phyloP scores from a whole-genome alignment of 352 stramenopile genomes.

The Globisporangium perplexum region DNA sequence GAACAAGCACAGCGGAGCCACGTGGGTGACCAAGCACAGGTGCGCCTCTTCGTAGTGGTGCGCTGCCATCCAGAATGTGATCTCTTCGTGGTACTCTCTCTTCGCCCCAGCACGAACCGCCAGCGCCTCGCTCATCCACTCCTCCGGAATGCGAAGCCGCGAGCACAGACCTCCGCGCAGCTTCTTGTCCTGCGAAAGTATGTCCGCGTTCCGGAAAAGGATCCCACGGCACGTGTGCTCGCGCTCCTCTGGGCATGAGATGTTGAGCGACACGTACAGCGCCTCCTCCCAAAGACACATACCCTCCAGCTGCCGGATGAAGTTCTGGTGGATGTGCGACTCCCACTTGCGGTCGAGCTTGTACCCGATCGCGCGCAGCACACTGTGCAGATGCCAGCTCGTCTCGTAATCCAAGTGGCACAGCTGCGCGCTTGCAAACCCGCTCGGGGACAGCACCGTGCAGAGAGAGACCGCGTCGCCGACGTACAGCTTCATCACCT shows the following conservation, averaged over 20 bases:
- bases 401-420: constrained; percentile 70
- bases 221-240: constrained; percentile 49
- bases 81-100: constrained; percentile 52
- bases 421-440: constrained; percentile 24
- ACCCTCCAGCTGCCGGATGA: constrained; percentile 70
- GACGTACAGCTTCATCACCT: constrained; percentile 67
- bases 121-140: constrained; percentile 70
- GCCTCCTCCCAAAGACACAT: constrained; percentile 62
- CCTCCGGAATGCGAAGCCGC: constrained; percentile 38
- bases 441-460: constrained; percentile 53
- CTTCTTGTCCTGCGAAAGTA: constrained; percentile 26
- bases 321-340: constrained; percentile 78
- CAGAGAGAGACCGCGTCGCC: constrained; percentile 46
- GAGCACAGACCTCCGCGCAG: constrained; percentile 46
- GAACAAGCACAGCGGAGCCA: constrained; percentile 62
- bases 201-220: constrained; percentile 61
- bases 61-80: constrained; percentile 69
- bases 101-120: constrained; percentile 45
- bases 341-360: constrained; percentile 70
- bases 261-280: constrained; percentile 77
- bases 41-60: constrained; percentile 59
- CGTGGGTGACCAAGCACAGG: constrained; percentile 42
- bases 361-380: constrained; percentile 67
- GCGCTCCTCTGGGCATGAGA: constrained; percentile 50
- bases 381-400: constrained; percentile 70